These are phyloP conservation scores for Fusarium circinatum DNA, from an alignment of 2,329 filamentous ascomycete species.

Conservation along the genomic window DNA sequence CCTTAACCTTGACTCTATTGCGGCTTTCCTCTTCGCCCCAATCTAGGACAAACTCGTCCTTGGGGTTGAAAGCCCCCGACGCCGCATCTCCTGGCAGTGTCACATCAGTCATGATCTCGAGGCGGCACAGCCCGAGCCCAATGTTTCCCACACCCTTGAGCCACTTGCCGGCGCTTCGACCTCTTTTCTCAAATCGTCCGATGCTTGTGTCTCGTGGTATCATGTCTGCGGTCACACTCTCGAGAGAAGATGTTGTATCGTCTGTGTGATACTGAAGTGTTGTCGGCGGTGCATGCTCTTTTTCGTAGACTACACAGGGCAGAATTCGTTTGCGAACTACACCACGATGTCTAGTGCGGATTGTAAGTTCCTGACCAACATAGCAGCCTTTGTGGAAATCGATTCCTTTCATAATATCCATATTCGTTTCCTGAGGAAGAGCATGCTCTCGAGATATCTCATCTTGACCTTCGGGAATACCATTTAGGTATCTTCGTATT, in stretches of 20 bases:
- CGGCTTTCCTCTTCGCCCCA: slow-evolving; percentile 57
- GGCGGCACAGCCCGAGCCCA: slow-evolving; percentile 84
- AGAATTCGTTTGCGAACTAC: slow-evolving; percentile 92
- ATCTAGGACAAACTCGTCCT: slow-evolving; percentile 70
- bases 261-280: slow-evolving; percentile 60
- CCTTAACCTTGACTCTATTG: slow-evolving; percentile 69
- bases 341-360: slow-evolving; percentile 92
- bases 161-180: slow-evolving; percentile 84
- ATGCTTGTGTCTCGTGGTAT: slow-evolving; percentile 61
- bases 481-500: slow-evolving; percentile 79
- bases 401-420: slow-evolving; percentile 86
- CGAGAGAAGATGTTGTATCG: slow-evolving; percentile 33
- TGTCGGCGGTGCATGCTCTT: slow-evolving; percentile 51
- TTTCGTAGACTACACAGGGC: slow-evolving; percentile 77
- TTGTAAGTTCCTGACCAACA: slow-evolving; percentile 94
- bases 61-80: slow-evolving; percentile 69
- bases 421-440: slow-evolving; percentile 87
- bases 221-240: slow-evolving; percentile 47
- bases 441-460: slow-evolving; percentile 79
- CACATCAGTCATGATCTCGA: slow-evolving; percentile 91
- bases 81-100: slow-evolving; percentile 74
- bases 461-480: slow-evolving; percentile 84
- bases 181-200: slow-evolving; percentile 62
- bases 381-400: slow-evolving; percentile 98
- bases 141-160: slow-evolving; percentile 83